These are phyloP conservation scores for Calonectria multiphialidica DNA, from an alignment of 2,329 filamentous ascomycete genomes.

Conservation along the genomic window DNA sequence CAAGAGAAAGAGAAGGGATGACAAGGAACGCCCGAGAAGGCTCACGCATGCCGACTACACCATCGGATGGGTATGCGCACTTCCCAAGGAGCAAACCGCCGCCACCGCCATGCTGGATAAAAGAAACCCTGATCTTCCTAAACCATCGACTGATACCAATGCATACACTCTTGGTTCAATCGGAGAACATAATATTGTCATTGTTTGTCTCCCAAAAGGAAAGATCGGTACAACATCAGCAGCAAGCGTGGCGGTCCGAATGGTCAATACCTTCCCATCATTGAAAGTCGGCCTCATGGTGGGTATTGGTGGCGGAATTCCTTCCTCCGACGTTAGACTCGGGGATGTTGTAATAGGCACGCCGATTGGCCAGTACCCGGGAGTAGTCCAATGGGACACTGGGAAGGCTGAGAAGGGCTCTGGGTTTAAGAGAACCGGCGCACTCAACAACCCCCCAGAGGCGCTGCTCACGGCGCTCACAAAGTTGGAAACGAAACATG, in stretches of 20 bases:
- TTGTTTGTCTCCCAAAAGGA: slow-evolving; percentile 43
- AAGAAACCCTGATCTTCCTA: slow-evolving; percentile 28
- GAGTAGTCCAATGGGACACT: slow-evolving; percentile 36
- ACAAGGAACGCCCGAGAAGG: not conserved
- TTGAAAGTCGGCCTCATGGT: slow-evolving; percentile 36
- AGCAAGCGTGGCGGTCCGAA: slow-evolving; percentile 46
- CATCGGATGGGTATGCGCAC: slow-evolving; percentile 46
- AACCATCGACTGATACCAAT: slow-evolving; percentile 18
- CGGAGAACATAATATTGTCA: slow-evolving; percentile 48
- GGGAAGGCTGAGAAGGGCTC: slow-evolving; percentile 28
- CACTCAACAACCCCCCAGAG: slow-evolving; percentile 23
- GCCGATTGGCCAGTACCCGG: slow-evolving; percentile 27
- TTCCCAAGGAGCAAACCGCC: slow-evolving; percentile 42
- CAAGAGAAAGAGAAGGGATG: not conserved
- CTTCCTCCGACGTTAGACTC: slow-evolving; percentile 31
- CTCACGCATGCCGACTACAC: slow-evolving; percentile 27
- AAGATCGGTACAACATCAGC: slow-evolving; percentile 46
- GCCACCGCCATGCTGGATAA: slow-evolving; percentile 44
- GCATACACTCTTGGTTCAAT: slow-evolving; percentile 47
- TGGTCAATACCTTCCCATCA: slow-evolving; percentile 49
- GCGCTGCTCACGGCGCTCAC: slow-evolving; percentile 30
- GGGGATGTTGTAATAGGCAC: slow-evolving; percentile 40
- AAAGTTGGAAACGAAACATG: not conserved
- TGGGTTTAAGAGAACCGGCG: slow-evolving; percentile 31
- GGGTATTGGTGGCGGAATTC: slow-evolving; percentile 40